Base-by-base conservation (phyloP, 345 rosid genomes). In the Eucalyptus dawsonii region DNA sequence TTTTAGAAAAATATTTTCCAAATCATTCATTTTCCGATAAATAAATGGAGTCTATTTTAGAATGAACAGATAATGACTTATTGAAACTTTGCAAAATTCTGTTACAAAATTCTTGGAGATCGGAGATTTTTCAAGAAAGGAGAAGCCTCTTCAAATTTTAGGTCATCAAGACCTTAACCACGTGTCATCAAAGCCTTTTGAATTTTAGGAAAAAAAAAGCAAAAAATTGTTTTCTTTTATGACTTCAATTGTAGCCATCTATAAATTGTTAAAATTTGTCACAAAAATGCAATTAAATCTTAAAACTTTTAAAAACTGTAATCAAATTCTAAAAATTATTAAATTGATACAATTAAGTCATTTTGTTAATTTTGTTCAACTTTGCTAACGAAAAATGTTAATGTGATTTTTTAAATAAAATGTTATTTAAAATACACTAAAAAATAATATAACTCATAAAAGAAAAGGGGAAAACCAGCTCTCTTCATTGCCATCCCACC, bases 221-320 rank as follows among this genome's bases (percentile, higher is more conserved):
- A 19, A 19, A 19, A 69, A 34, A 9, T 69, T 69, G 14, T 69
- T 34, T 69, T 31, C 13, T 69, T 40, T 69, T 10, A 0, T 34
- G 11, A 69, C 80, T 34, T 69, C 24, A 34, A 34, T 34, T 17
- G 8, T 69, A 34, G 19, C 44, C 42, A 34, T 69, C 21, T 9
- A 69, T 24, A 56, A 24, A 56, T 69, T 69, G 12, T 53, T 27
- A 6, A 6, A 60, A 60, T 11, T 56, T 60, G 14, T 60, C 4
- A 27, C 7, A 11, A 60, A 60, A 0, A 12, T 12, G 0, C n/a
- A 27, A 27, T 27, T 60, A 11, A 27, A 25, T 60, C 4, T 12
- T 60, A 60, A 25, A 27, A 60, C 0, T 53, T 19, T 53, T 8
- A 5, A 25, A 24, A 10, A 27, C 0, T 53, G 1, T 53, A 60